These are phyloP conservation scores for Paraleonurus japonicus DNA, from an alignment of 257 asterid species.

Conservation along the genomic window DNA sequence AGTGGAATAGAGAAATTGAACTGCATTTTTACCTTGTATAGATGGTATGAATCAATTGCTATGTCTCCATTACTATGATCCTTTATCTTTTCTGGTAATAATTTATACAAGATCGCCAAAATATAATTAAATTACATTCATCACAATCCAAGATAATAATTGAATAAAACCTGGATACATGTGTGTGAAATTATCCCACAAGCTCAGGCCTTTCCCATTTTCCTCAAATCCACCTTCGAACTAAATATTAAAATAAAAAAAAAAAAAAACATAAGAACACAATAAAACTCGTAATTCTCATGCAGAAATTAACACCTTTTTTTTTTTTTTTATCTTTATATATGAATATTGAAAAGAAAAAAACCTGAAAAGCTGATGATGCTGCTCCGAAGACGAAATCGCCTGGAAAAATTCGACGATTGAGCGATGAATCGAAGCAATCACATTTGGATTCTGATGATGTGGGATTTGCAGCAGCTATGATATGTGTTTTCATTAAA, in stretches of 20 bases:
- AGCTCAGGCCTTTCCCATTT: constrained; percentile 38
- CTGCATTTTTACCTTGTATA: constrained; percentile 38
- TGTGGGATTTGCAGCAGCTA: background rate
- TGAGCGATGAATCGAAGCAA: constrained; percentile 7
- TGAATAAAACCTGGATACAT: constrained; percentile 40
- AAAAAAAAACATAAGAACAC: background rate
- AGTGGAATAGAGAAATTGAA: too few relatives aligned
- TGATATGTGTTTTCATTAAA: background rate
- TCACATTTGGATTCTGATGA: constrained; percentile 31
- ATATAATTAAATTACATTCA: background rate
- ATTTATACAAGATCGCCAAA: background rate
- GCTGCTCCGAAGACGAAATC: constrained; percentile 47
- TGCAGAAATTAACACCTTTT: background rate
- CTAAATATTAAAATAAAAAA: background rate
- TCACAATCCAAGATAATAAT: background rate
- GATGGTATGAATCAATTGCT: constrained; percentile 50
- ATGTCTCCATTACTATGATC: constrained; percentile 48
- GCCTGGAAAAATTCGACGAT: constrained; percentile 28
- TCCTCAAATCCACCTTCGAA: constrained; percentile 41
- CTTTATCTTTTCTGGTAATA: constrained; percentile 39
- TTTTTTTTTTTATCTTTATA: too few relatives aligned
- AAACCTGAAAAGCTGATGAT: constrained; percentile 49
- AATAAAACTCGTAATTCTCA: background rate
- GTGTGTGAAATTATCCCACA: constrained; percentile 53
- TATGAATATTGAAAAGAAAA: background rate